Evolutionary conservation across 2,329 filamentous ascomycete genomes (phyloP).

Genomic region (Alternaria tenuissima): DNA sequence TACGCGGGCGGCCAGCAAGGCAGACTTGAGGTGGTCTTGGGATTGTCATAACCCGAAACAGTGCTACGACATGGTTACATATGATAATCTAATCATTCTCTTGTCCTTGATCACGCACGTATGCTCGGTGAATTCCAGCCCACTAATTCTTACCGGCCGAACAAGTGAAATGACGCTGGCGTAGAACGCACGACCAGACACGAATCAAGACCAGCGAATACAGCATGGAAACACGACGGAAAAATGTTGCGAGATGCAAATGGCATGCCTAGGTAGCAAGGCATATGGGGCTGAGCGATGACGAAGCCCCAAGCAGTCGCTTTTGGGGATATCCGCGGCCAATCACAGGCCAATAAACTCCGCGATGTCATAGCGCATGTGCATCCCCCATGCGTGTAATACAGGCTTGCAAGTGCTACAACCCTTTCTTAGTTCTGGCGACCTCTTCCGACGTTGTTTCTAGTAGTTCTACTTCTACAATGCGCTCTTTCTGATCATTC

Average conservation of each 20-base stretch:
- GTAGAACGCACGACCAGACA: background rate
- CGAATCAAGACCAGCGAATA: background rate
- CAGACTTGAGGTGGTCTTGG: background rate
- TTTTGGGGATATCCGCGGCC: slow-evolving; percentile 4
- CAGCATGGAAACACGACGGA: background rate
- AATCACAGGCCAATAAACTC: slow-evolving; percentile 17
- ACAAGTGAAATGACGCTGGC: background rate
- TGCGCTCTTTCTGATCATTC: slow-evolving; percentile 4
- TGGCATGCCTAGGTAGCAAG: slow-evolving; percentile 1
- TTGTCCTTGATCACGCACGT: background rate
- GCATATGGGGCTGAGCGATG: slow-evolving; percentile 15
- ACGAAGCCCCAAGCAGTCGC: slow-evolving; percentile 18
- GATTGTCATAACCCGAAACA: background rate
- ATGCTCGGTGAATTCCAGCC: background rate
- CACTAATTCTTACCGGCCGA: background rate
- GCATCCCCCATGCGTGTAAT: slow-evolving; percentile 1
- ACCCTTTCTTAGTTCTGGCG: background rate
- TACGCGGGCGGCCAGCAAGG: background rate
- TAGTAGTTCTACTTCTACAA: slow-evolving; percentile 2
- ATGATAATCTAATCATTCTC: background rate
- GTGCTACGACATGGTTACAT: background rate
- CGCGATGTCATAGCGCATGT: slow-evolving; percentile 20
- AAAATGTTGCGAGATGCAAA: background rate
- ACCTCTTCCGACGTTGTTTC: background rate
- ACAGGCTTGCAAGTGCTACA: slow-evolving; percentile 13